These are phyloP conservation scores for Rubus idaeus DNA, from an alignment of 306 rosid species.

Conservation along the genomic window DNA sequence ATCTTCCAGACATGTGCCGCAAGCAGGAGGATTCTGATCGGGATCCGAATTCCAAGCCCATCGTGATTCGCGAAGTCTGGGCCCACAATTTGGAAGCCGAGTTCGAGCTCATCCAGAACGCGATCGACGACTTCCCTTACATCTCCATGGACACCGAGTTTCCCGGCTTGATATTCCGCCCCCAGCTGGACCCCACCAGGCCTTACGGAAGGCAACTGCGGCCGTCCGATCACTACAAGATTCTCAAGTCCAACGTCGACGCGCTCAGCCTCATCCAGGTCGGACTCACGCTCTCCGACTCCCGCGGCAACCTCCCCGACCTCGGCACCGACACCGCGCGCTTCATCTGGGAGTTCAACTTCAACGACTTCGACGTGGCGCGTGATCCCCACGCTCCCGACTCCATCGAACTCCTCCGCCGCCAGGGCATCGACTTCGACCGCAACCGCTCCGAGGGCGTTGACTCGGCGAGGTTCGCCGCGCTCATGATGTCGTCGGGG, in stretches of 20 bases:
- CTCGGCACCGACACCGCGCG: conserved; percentile 35
- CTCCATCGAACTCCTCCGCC: conserved; percentile 58
- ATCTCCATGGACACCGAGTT: conserved; percentile 85
- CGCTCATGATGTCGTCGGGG: conserved; percentile 57
- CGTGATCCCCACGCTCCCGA: conserved; percentile 56
- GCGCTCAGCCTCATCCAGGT: conserved; percentile 70
- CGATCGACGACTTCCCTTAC: conserved; percentile 45
- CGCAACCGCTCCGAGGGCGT: conserved; percentile 42
- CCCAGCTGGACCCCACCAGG: conserved; percentile 7
- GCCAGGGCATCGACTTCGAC: conserved; percentile 63
- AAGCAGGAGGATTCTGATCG: conserved; percentile 24
- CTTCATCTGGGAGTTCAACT: conserved; percentile 78
- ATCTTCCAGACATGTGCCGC: conserved; percentile 20
- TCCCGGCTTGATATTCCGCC: conserved; percentile 55
- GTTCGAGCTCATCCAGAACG: conserved; percentile 33
- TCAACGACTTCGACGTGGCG: conserved; percentile 53
- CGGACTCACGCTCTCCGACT: conserved; percentile 72
- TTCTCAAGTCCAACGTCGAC: conserved; percentile 74
- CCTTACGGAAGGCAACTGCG: conserved; percentile 24
- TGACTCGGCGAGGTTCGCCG: conserved; percentile 40
- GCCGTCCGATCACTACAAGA: conserved; percentile 56
- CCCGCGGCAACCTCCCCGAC: conserved; percentile 60
- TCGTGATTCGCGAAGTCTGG: conserved; percentile 65
- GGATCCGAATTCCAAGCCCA: conserved; percentile 16
- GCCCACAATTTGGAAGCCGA: conserved; percentile 53